Evolutionary conservation across 305 asterid genomes (phyloP).

Genomic region (Fraxinus angustifolia): DNA sequence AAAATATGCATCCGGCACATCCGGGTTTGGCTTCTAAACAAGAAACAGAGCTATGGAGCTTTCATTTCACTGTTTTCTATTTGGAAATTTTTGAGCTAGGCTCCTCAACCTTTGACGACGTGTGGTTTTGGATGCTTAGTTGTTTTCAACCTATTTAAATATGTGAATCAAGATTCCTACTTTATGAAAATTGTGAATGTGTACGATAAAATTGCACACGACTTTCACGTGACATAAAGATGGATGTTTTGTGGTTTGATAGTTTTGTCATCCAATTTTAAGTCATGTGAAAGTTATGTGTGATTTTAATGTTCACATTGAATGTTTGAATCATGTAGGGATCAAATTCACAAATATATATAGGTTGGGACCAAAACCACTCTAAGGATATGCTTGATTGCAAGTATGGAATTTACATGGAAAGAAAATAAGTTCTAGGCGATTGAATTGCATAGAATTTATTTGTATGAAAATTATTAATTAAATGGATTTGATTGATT

Average conservation of each 20-base stretch:
- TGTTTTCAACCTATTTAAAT: not conserved
- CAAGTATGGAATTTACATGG: too few species aligned
- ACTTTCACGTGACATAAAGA: not conserved
- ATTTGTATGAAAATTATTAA: too few species aligned
- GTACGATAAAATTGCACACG: not conserved
- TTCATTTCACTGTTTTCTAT: slow-evolving; percentile 22
- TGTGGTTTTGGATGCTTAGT: not conserved
- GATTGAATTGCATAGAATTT: too few species aligned
- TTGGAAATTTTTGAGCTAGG: not conserved
- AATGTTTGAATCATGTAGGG: not conserved
- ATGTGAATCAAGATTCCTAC: not conserved
- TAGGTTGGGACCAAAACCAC: not conserved
- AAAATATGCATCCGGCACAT: slow-evolving; percentile 18
- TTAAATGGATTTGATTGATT: too few species aligned
- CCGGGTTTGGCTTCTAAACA: slow-evolving; percentile 23
- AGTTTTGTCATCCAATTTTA: not conserved
- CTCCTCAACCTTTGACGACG: not conserved
- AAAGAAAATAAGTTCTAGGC: too few species aligned
- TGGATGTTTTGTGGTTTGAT: not conserved
- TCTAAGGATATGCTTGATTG: too few species aligned
- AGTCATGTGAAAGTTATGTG: not conserved
- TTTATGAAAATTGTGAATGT: not conserved
- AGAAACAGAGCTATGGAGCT: slow-evolving; percentile 21
- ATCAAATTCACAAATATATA: not conserved
- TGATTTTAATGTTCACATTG: not conserved